Evolutionary conservation across 805 yeast genomes (phyloP).

Genomic region (Kazachstania taianensis): DNA sequence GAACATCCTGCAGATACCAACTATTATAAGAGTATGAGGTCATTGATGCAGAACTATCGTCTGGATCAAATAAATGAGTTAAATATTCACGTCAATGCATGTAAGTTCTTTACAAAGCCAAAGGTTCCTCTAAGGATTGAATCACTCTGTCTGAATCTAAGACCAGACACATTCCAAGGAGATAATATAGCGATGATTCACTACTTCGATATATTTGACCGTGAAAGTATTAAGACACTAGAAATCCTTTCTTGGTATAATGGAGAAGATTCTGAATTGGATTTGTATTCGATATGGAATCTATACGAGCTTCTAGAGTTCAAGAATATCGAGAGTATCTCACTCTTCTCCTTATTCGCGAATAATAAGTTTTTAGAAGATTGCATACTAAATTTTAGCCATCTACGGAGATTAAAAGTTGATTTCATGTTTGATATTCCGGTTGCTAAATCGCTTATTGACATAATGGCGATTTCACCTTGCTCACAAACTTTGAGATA

Average conservation of each 20-base stretch:
- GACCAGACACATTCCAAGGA: conserved; percentile 20
- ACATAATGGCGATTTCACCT: conserved; percentile 16
- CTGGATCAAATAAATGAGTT: conserved; percentile 15
- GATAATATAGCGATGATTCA: conserved; percentile 7
- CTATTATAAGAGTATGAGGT: conserved; percentile 11
- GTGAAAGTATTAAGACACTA: conserved; percentile 19
- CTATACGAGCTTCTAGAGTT: conserved; percentile 26
- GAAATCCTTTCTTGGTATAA: conserved; percentile 34
- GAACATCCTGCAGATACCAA: conserved; percentile 7
- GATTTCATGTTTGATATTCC: conserved; percentile 27
- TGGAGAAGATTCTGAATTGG: conserved; percentile 6
- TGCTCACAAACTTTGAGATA: conserved; percentile 23
- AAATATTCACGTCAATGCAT: conserved; percentile 22
- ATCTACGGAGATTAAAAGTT: conserved; percentile 25
- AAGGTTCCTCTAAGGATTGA: conserved; percentile 15
- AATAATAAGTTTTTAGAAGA: conserved; percentile 18
- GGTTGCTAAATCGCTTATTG: conserved; percentile 13
- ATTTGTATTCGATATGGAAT: conserved; percentile 19
- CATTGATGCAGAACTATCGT: conserved; percentile 9
- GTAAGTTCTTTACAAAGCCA: conserved; percentile 15
- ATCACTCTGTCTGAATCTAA: conserved; percentile 19
- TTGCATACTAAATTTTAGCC: conserved; percentile 18
- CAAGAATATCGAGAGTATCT: conserved; percentile 23
- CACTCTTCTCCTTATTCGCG: conserved; percentile 27
- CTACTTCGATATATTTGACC: conserved; percentile 28